Evolutionary conservation across 2,329 filamentous ascomycete species (phyloP).

Genomic region (Cylindrodendrum hubeiense): DNA sequence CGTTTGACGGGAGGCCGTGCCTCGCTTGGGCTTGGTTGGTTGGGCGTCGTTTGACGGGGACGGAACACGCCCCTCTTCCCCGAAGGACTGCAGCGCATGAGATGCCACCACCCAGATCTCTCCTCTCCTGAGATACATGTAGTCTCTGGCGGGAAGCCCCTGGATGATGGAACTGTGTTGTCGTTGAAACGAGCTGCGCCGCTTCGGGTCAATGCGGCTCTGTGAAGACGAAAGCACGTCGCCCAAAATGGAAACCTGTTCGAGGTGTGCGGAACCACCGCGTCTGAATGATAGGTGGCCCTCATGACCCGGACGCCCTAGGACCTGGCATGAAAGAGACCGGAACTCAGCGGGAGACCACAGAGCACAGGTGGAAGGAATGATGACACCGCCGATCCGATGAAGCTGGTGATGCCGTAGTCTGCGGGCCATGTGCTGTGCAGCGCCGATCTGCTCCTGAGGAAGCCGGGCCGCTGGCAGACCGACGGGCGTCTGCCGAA

Average conservation of each 20-base stretch:
- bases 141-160: not conserved
- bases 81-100: not conserved
- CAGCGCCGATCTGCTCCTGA: slow-evolving; percentile 17
- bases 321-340: not conserved
- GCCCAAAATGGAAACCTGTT: not conserved
- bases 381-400: slow-evolving; percentile 18
- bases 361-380: slow-evolving; percentile 3
- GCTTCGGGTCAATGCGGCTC: slow-evolving; percentile 14
- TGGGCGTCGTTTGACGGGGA: slow-evolving; percentile 11
- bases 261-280: not conserved
- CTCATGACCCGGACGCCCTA: not conserved
- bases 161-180: not conserved
- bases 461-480: slow-evolving; percentile 4
- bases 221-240: not conserved
- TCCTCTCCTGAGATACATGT: not conserved
- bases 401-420: slow-evolving; percentile 13
- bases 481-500: not conserved
- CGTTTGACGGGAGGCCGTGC: slow-evolving; percentile 17
- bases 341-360: slow-evolving; percentile 1
- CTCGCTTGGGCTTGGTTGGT: slow-evolving; percentile 18
- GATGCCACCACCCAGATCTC: not conserved
- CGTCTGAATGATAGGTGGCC: not conserved
- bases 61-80: slow-evolving; percentile 7
- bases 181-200: not conserved
- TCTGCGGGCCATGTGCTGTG: not conserved